phyloP scores from a whole-genome alignment of 345 rosid species.

The Luvunga scandens region DNA sequence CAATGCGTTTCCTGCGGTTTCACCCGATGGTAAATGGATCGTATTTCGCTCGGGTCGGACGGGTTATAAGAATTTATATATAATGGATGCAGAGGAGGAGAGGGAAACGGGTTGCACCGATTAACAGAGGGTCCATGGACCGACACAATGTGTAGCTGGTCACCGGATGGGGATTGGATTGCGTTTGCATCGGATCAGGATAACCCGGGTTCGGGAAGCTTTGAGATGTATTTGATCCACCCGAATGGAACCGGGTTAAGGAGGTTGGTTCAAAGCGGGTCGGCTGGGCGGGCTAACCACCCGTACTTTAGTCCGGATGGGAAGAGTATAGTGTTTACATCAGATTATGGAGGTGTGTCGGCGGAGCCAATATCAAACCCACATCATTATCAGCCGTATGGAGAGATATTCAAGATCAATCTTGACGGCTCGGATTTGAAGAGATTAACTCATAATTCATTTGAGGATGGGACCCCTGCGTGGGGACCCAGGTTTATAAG shows the following conservation, averaged over 20 bases:
- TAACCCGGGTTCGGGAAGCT: conserved; percentile 71
- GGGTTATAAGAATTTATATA: conserved; percentile 77
- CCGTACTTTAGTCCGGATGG: conserved; percentile 82
- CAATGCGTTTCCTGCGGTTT: conserved; percentile 81
- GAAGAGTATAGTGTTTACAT: conserved; percentile 58
- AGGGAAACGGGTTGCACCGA: conserved; percentile 44
- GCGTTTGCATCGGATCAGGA: conserved; percentile 79
- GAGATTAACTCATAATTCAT: conserved; percentile 78
- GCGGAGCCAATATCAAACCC: conserved; percentile 89
- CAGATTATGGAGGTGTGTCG: conserved; percentile 76
- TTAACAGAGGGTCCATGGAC: conserved; percentile 81
- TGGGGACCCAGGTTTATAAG: conserved; percentile 59
- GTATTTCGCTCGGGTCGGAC: conserved; percentile 79
- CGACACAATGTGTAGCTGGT: conserved; percentile 86
- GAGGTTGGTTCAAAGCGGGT: conserved; percentile 65
- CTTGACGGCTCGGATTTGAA: conserved; percentile 71
- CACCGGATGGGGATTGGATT: conserved; percentile 75
- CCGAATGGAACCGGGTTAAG: conserved; percentile 76
- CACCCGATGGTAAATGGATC: conserved; percentile 76
- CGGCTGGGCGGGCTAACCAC: conserved; percentile 72
- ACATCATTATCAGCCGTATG: conserved; percentile 85
- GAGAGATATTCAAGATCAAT: conserved; percentile 70
- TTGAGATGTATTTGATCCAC: conserved; percentile 65
- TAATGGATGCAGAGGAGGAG: conserved; percentile 78
- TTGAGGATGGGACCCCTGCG: conserved; percentile 83